Percentiles rank a stretch among this genome's conserved stretches.
Conservation (phyloP, 2,329 filamentous ascomycete genomes). For the Ceratocystis harringtonii region DNA sequence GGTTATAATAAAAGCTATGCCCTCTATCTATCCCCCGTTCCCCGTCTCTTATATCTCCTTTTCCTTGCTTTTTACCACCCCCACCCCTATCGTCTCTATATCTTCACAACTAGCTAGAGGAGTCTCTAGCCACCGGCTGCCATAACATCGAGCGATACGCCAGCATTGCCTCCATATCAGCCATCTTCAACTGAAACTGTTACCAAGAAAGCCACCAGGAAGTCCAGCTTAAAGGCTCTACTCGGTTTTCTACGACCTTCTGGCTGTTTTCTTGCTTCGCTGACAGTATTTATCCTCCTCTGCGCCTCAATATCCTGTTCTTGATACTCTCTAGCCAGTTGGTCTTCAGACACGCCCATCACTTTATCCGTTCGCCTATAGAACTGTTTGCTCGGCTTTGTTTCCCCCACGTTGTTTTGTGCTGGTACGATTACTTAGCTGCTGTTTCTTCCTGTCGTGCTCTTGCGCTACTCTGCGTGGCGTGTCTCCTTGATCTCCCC, state of each 20-base stretch:
- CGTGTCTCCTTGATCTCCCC: background rate
- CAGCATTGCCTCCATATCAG: background rate
- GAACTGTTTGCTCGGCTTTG: background rate
- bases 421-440: background rate
- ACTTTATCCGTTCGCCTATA: background rate
- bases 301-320: background rate
- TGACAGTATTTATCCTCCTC: background rate
- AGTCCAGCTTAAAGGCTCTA: background rate
- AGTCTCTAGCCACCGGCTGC: background rate
- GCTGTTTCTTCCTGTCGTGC: background rate
- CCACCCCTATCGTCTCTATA: background rate
- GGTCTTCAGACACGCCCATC: background rate
- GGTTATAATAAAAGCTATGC: background rate
- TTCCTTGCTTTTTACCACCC: background rate
- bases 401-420: background rate
- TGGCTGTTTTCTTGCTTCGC: background rate
- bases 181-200: background rate
- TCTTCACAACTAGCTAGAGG: background rate
- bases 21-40: background rate
- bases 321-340: background rate
- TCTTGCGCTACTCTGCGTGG: background rate
- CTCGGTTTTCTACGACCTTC: background rate
- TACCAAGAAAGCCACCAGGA: background rate
- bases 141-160: background rate
- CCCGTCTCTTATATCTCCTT: background rate